Base-by-base conservation (phyloP, 73 alveolate species). In the Uronychia setigera region DNA sequence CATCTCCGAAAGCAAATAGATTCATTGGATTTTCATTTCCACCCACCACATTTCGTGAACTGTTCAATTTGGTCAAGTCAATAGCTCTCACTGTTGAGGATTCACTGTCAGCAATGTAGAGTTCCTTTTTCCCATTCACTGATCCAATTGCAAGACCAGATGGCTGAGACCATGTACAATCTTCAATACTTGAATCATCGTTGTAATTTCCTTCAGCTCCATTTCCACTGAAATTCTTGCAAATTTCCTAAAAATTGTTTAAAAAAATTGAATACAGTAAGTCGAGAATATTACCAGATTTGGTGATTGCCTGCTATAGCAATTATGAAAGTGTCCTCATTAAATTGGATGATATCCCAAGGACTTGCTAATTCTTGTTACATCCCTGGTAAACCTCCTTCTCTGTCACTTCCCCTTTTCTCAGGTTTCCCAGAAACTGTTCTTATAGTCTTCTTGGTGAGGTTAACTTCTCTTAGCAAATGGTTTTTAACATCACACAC, bases 181-280 rank as follows among this genome's bases (percentile, higher is more conserved):
- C 81, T 46, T 29, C 29, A 9, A 80, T 75, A 57, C 74, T 32
- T 28, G 28, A 28, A 29, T 1, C 33, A 28, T 67, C 1, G 33
- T 86, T 86, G 30, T 58, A 59, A 76, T 86, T 86, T 19, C 92
- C 92, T 57, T 86, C 92, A 25, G 88, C 92, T 28, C 87, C 92
- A 60, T 74, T 58, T 1, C 92, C 92, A 59, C 88, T 79, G 60
- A 35, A 86, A 28, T 84, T 86, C 46, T 33, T 78, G 81, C 92
- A 86, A 0, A 27, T 79, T 25, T 79, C 81, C 46, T 86, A 60
- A 11, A 13, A 1, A 29, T 76, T 30, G 58, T 85, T 87, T 32
- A 79, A 78, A 60, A 19, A 46, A 46, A 46, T 19, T 19, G 5
- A 46, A 11, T 46, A 46, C 67, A 5, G 67, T 11, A 19, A 5